Base-by-base conservation (phyloP, 768 basidiomycete species). In the Mycena pura region DNA sequence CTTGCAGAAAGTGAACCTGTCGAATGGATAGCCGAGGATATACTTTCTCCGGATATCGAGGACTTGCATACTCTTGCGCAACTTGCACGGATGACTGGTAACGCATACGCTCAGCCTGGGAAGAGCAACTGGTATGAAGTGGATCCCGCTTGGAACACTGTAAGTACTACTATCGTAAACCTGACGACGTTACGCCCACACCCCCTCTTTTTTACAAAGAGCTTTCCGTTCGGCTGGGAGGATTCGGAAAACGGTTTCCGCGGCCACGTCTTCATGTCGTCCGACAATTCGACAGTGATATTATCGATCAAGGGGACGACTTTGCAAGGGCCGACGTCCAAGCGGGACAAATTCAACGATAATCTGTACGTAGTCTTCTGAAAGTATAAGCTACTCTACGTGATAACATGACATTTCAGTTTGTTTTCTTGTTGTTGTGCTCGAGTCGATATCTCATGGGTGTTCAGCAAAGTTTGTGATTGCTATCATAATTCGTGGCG, bases 391-490 rank as follows among this genome's bases (percentile, higher is more conserved):
- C 28, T 25, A n/a, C 21, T 27, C 41, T 51, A 7, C 14, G 15
- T 61, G 13, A 50, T 17, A 24, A 13, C 28, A 13, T n/a, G 10
- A 21, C 43, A 19, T 38, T 13, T 7, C 24, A 70, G 69, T 24
- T 74, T 93, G 17, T 93, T 92, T 70, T 92, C 95, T 0, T 99
- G 96, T 76, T 98, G 96, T 72, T 99, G 96, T 68, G 96, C 95
- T 15, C 83, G 88, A 29, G 91, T 96, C 32, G 91, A 93, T 73
- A 82, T 95, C 60, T 88, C 91, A 3, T 98, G 96, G 95, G 70
- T 84, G 25, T 90, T 93, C 71, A 82, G 83, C 32, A 88, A 91
- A 3, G 96, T 97, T 4, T 98, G 96, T 77, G 84, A 92, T 67
- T 99, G 96, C 76, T 95, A 88, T 72, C 78, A 84, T 3, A 79